Percentiles rank a stretch among this genome's conserved stretches.
Conservation (phyloP, 2,329 filamentous ascomycete species). For the Aspergillus neoniger region DNA sequence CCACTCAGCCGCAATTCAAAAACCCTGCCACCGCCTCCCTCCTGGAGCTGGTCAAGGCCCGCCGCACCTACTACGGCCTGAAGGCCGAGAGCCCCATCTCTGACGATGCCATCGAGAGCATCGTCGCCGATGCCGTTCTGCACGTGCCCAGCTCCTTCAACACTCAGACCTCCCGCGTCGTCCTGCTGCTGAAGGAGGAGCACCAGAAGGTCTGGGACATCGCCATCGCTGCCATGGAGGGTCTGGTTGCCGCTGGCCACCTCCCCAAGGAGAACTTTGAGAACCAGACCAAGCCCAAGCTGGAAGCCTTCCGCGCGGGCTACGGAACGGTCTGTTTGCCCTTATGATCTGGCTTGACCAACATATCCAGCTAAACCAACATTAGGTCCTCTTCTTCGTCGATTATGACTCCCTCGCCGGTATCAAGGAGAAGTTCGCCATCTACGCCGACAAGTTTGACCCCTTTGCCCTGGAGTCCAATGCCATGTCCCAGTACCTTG, state of each 20-base stretch:
- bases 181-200: constrained; percentile 77
- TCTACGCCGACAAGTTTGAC: constrained; percentile 80
- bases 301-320: constrained; percentile 65
- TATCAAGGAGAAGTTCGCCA: constrained; percentile 62
- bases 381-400: constrained; percentile 74
- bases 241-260: constrained; percentile 31
- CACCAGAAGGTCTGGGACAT: constrained; percentile 88
- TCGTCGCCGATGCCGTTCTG: constrained; percentile 53
- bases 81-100: constrained; percentile 37
- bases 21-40: constrained; percentile 35
- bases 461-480: constrained; percentile 71
- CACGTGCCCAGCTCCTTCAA: constrained; percentile 82
- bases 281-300: constrained; percentile 44
- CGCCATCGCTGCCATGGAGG: constrained; percentile 63
- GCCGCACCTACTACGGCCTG: constrained; percentile 35
- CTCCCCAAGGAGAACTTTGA: constrained; percentile 61
- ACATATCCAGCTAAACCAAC: background rate
- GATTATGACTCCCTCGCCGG: constrained; percentile 66
- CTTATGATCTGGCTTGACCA: too few species aligned
- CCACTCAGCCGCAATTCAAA: constrained; percentile 35
- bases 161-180: constrained; percentile 74
- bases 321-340: constrained; percentile 69
- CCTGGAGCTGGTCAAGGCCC: constrained; percentile 34
- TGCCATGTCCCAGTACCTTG: constrained; percentile 75
- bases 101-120: constrained; percentile 34